Base-by-base conservation (phyloP, 1,284 basidiomycete genomes). In the Rhodofomes roseus region DNA sequence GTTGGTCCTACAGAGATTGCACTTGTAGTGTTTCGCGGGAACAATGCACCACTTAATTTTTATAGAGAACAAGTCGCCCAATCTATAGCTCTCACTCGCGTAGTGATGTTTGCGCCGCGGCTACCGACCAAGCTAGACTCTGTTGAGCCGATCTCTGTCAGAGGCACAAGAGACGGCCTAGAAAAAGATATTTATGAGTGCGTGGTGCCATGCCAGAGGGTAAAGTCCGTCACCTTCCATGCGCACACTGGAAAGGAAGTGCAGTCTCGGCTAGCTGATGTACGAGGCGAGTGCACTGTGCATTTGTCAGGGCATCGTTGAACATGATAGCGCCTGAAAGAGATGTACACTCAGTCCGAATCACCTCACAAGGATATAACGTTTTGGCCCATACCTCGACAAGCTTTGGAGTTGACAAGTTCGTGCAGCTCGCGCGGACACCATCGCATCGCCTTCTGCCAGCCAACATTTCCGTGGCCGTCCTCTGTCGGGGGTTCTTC, bases 211-310 rank as follows among this genome's bases (percentile, higher is more conserved):
- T 34, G 36, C 31, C 51, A 53, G 11, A 34, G 11, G 31, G 31
- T 5, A 34, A n/a, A n/a, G n/a, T 22, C n/a, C 44, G 80, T 58
- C 63, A 88, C 88, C 89, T 81, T 68, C 95, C 96, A 74, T 98
- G 96, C 18, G 96, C 96, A 75, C 96, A 98, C 69, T 92, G 91
- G 73, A 96, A 97, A 1, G 96, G 95, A 66, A 93, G 89, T 2
- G 82, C 79, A 1, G 93, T 92, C 60, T 81, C 70, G 3, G 86
- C 80, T 23, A 98, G 79, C 64, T 86, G 81, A 6, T 69, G 65
- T 39, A 98, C 77, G 41, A 98, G 81, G 31, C 80, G 78, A 64
- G 81, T 71, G 71, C 92, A 93, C 69, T 96, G 93, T 37, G 81
- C 79, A 2, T 74, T 58, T 18, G 78, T 83, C 53, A 98, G 79